These are phyloP conservation scores for Hamiltosporidium tvaerminnensis DNA, from an alignment of 371 early-diverging fungal species.

Conservation along the genomic window DNA sequence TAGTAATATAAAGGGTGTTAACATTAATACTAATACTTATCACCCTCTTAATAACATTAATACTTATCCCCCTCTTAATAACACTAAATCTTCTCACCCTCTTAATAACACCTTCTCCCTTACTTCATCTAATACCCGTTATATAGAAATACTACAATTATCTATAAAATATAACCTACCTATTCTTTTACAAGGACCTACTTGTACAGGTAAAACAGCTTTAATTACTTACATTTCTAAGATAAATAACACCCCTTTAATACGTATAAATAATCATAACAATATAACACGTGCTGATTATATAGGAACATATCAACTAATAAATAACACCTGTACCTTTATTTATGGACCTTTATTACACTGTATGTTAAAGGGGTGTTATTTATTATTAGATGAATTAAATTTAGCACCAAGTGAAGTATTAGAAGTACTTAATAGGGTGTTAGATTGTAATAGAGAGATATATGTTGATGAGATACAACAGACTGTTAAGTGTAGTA, in stretches of 20 bases:
- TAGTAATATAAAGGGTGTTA: too few relatives aligned
- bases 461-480: constrained; percentile 82
- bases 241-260: constrained; percentile 70
- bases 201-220: constrained; percentile 94
- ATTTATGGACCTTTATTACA: constrained; percentile 83
- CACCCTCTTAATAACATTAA: too few relatives aligned
- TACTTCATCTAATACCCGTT: constrained; percentile 66
- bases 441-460: constrained; percentile 95
- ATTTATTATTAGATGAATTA: constrained; percentile 97
- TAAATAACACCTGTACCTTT: constrained; percentile 53
- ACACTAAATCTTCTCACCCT: too few relatives aligned
- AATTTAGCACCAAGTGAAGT: constrained; percentile 97
- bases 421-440: constrained; percentile 88
- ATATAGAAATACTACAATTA: constrained; percentile 68
- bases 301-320: constrained; percentile 68
- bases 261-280: constrained; percentile 98
- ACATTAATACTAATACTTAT: too few relatives aligned
- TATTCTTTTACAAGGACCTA: constrained; percentile 96
- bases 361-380: constrained; percentile 83
- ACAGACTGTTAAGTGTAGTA: constrained; percentile 78
- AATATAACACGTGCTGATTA: constrained; percentile 97
- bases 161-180: constrained; percentile 78
- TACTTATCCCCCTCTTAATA: too few relatives aligned
- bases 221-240: constrained; percentile 91
- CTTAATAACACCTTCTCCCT: too few relatives aligned